Evolutionary conservation across 805 yeast genomes (phyloP), one percentile per base, ranked within the genome.

Genomic region (Sugiyamaella lignohabitans): DNA sequence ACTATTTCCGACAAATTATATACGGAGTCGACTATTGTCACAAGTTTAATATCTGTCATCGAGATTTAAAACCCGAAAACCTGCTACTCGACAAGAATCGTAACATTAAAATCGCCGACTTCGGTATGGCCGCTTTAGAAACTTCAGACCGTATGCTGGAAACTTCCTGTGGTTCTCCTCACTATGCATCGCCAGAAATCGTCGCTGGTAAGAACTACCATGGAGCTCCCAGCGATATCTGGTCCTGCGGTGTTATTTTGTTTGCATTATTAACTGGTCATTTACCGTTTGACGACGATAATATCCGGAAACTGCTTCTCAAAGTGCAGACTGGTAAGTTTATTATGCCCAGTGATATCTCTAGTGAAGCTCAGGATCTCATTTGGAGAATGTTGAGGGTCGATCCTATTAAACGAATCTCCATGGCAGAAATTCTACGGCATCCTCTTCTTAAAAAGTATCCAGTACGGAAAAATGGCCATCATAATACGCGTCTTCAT

Each of bases 101-200:
- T 53, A 88, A 87, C 64, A 89, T 93, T 64, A 93, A 93, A 65
- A 87, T 93, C 55, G 98, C 98, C 6, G 98, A 93, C 67, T 93
- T 93, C 63, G 98, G 98, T 29, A 93, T 93, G 98, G 98, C 98
- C 16, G 98, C 98, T 4, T 70, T 93, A 40, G 98, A 93, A 64
- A 78, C 87, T 24, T 62, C 70, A n/a, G 91, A 82, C 55, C 79
- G 84, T 57, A 68, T 91, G 59, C 71, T 93, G 48, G 97, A 91
- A 64, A 93, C 98, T 3, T 82, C 94, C 17, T 93, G 98, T 67
- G 98, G 98, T 1, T 88, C 97, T 16, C 98, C 98, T 5, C 98
- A 93, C 65, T 93, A 93, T 65, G 98, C 98, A 1, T 87, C 96
- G 6, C 98, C 98, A 0, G 98, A 93, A 64, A 91, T 93, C 55